Evolutionary conservation across 139 green algal genomes (phyloP).

Genomic region (Coelastrella sp.): DNA sequence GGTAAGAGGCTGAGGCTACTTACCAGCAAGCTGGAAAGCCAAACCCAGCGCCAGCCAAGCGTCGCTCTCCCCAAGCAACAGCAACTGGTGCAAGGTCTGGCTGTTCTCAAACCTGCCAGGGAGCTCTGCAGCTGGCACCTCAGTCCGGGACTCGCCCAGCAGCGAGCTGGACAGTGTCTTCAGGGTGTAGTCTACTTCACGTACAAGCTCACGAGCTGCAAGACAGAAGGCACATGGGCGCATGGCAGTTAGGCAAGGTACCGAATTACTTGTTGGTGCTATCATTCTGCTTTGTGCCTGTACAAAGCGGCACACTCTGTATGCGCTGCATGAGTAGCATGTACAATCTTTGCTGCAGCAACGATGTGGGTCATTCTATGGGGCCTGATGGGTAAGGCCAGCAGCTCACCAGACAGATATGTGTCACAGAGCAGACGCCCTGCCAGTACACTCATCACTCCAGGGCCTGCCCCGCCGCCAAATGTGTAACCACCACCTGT

Average conservation of each 20-base stretch:
- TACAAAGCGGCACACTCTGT: too few relatives aligned
- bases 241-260: too few relatives aligned
- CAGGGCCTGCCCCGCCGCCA: conserved; percentile 86
- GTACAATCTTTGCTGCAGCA: not conserved
- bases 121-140: conserved; percentile 64
- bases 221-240: too few relatives aligned
- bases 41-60: conserved; percentile 95
- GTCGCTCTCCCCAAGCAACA: conserved; percentile 88
- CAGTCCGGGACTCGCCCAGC: conserved; percentile 80
- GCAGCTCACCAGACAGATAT: conserved; percentile 82
- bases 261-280: too few relatives aligned
- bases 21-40: conserved; percentile 80
- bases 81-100: conserved; percentile 77
- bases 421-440: conserved; percentile 97
- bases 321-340: not conserved
- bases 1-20: not conserved
- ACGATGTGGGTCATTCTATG: not conserved
- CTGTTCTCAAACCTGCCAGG: conserved; percentile 60
- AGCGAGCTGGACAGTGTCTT: conserved; percentile 84
- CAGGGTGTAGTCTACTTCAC: conserved; percentile 96
- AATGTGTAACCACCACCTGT: conserved; percentile 86
- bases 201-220: conserved; percentile 89
- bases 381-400: not conserved
- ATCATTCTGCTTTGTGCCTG: too few relatives aligned
- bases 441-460: conserved; percentile 77